Conservation (phyloP, 768 basidiomycete species). For the Polyporus arcularius region DNA sequence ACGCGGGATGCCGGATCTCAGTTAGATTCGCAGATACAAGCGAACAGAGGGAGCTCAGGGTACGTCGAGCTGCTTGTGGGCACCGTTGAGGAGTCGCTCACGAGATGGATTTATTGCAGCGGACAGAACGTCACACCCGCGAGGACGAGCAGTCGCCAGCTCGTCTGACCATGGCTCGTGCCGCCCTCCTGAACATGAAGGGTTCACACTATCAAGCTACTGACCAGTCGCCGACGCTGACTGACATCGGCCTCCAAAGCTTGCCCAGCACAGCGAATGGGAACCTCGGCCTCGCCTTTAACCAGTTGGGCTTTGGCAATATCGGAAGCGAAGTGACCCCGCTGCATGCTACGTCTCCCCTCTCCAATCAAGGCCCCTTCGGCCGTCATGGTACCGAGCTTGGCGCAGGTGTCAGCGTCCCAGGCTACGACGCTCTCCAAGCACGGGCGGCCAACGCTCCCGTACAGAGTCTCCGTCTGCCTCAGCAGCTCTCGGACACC, state of each 20-base stretch:
- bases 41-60: slow-evolving; percentile 77
- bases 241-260: slow-evolving; percentile 22
- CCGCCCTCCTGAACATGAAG: slow-evolving; percentile 72
- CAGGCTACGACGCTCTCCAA: slow-evolving; percentile 9
- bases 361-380: slow-evolving; percentile 6
- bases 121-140: slow-evolving; percentile 57
- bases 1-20: slow-evolving; percentile 73
- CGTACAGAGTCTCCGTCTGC: slow-evolving; percentile 5
- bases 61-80: slow-evolving; percentile 35
- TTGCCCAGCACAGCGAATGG: slow-evolving; percentile 11
- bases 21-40: slow-evolving; percentile 79
- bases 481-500: neutral
- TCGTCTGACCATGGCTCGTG: slow-evolving; percentile 76
- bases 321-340: slow-evolving; percentile 1
- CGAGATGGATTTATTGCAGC: slow-evolving; percentile 38
- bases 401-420: neutral
- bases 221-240: slow-evolving; percentile 22
- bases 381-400: neutral
- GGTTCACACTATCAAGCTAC: slow-evolving; percentile 54
- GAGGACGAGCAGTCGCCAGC: slow-evolving; percentile 66
- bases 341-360: slow-evolving; percentile 9
- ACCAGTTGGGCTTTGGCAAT: slow-evolving; percentile 4
- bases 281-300: slow-evolving; percentile 11
- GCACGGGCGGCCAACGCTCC: slow-evolving; percentile 15
- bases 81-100: slow-evolving; percentile 4